These are phyloP conservation scores for Jasminum sambac DNA, from an alignment of 257 asterid species.

Conservation along the genomic window DNA sequence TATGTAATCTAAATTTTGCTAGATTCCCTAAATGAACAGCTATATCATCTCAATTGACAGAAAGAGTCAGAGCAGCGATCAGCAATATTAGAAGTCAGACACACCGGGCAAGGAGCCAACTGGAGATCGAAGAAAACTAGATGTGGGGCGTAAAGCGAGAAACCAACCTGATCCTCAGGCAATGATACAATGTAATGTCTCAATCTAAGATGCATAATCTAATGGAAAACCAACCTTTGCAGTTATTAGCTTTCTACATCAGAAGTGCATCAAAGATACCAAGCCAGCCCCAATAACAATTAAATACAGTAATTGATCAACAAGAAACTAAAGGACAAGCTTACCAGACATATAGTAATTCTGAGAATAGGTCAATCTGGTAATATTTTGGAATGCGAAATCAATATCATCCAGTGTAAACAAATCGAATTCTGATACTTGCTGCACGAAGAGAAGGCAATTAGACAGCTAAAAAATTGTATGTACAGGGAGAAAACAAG, in stretches of 20 bases:
- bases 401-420: constrained; percentile 95
- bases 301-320: background rate
- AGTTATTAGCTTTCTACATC: constrained; percentile 14
- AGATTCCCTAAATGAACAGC: constrained; percentile 23
- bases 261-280: background rate
- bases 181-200: background rate
- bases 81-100: constrained; percentile 14
- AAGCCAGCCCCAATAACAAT: background rate
- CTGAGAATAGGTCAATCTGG: constrained; percentile 92
- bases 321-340: constrained; percentile 28
- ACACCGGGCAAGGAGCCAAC: constrained; percentile 11
- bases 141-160: constrained; percentile 12
- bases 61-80: constrained; percentile 15
- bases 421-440: constrained; percentile 90
- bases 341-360: constrained; percentile 86
- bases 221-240: constrained; percentile 16
- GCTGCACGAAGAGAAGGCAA: constrained; percentile 54
- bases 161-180: background rate
- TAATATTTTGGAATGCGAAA: constrained; percentile 73
- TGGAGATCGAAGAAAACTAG: constrained; percentile 8
- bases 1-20: constrained; percentile 1
- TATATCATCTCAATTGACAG: constrained; percentile 13
- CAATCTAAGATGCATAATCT: constrained; percentile 19
- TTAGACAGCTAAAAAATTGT: constrained; percentile 21
- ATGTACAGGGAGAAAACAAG: constrained; percentile 1